These are phyloP conservation scores for Hypocreales sp. DNA, from an alignment of 2,329 filamentous ascomycete genomes.

Conservation along the genomic window DNA sequence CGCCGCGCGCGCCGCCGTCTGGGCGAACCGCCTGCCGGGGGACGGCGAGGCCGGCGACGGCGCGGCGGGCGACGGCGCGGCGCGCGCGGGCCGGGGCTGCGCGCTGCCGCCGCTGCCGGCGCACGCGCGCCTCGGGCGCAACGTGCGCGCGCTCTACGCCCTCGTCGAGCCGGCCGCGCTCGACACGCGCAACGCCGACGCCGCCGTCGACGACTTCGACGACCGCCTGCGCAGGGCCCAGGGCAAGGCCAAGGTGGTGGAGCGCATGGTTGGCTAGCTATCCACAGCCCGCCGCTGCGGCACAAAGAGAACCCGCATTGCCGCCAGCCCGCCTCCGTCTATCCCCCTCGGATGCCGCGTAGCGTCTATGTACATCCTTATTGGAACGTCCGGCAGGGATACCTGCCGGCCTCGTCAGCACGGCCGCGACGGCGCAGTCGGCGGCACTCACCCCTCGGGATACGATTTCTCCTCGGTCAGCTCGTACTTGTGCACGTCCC, in stretches of 20 bases:
- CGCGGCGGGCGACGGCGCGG: background rate
- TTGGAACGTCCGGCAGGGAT: constrained; percentile 49
- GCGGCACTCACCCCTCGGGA: constrained; percentile 43
- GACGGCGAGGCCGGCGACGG: constrained; percentile 6
- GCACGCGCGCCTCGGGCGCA: constrained; percentile 58
- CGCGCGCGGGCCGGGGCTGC: constrained; percentile 4
- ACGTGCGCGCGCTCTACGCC: constrained; percentile 59
- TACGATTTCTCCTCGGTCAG: constrained; percentile 56
- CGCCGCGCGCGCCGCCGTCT: constrained; percentile 67
- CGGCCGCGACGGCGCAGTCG: too few species aligned
- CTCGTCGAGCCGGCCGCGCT: constrained; percentile 67
- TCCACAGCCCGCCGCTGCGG: too few species aligned
- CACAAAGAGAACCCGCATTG: too few species aligned
- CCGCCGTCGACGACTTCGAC: constrained; percentile 82
- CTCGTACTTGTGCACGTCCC: constrained; percentile 55
- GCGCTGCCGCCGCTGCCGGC: constrained; percentile 27
- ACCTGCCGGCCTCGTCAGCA: constrained; percentile 22
- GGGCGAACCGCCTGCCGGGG: constrained; percentile 52
- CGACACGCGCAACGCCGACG: constrained; percentile 70
- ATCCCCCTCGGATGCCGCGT: too few species aligned
- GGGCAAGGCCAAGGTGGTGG: constrained; percentile 73
- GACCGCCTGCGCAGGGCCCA: constrained; percentile 71
- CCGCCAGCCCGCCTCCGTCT: constrained; percentile 9
- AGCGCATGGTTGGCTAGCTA: constrained; percentile 47
- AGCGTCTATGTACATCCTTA: too few species aligned